A percentile compares a stretch with the other conserved stretches of the same genome.
Conservation (phyloP, 2,329 filamentous ascomycete genomes). For the Tolypocladium endophyticum region DNA sequence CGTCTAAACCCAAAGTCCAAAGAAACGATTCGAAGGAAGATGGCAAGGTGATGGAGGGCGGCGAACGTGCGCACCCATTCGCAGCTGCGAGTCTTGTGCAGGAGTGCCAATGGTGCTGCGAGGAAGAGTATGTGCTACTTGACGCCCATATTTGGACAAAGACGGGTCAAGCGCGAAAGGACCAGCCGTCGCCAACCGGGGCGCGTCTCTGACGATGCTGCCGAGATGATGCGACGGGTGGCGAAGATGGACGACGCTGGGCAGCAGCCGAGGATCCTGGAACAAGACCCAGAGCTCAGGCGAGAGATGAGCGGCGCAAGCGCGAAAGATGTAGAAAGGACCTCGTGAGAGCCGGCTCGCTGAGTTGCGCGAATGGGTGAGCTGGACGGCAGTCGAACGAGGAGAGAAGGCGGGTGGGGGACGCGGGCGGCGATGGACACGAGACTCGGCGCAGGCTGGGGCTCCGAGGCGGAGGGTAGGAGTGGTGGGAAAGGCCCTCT, state of each 20-base stretch:
- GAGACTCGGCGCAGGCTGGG: not conserved
- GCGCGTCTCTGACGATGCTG: not conserved
- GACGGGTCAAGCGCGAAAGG: not conserved
- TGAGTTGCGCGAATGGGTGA: not conserved
- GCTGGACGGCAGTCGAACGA: not conserved
- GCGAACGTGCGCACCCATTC: slow-evolving; percentile 14
- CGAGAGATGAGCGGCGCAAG: not conserved
- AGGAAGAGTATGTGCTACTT: slow-evolving; percentile 7
- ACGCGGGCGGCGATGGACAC: not conserved
- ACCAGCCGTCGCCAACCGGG: slow-evolving; percentile 3
- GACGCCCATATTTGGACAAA: slow-evolving; percentile 9
- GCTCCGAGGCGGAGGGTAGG: not conserved
- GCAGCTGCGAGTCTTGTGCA: slow-evolving; percentile 8
- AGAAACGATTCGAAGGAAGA: slow-evolving; percentile 10
- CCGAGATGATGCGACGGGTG: not conserved
- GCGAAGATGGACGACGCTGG: slow-evolving; percentile 1
- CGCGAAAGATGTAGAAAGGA: not conserved
- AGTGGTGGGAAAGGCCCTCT: not conserved
- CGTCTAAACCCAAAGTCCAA: slow-evolving; percentile 27
- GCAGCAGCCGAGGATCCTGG: not conserved
- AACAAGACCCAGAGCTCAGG: not conserved
- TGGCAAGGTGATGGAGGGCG: slow-evolving; percentile 9
- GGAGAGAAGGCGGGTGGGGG: not conserved
- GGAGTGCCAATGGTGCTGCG: slow-evolving; percentile 3
- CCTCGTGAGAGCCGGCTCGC: not conserved